Conservation (phyloP, 805 yeast species). For the Kodamaea nitidulidarum region DNA sequence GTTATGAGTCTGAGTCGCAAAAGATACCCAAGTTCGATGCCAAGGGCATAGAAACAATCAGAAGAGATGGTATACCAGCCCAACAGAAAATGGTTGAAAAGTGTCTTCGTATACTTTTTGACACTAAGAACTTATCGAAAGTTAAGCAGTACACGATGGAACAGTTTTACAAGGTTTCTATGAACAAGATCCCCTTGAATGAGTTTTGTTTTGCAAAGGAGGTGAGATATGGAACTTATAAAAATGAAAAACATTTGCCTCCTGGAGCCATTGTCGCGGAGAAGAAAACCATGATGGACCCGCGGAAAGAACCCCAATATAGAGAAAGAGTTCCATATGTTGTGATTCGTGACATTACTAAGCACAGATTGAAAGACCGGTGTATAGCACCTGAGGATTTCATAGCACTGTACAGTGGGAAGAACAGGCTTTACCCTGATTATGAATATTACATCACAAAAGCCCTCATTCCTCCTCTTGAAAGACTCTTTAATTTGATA, state of each 20-base stretch:
- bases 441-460: slow-evolving; percentile 80
- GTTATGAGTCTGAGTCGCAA: slow-evolving; percentile 60
- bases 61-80: slow-evolving; percentile 94
- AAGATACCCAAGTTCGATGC: slow-evolving; percentile 76
- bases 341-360: slow-evolving; percentile 55
- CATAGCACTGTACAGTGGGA: slow-evolving; percentile 33
- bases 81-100: slow-evolving; percentile 79
- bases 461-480: slow-evolving; percentile 85
- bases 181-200: slow-evolving; percentile 61
- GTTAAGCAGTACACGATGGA: slow-evolving; percentile 62
- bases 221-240: slow-evolving; percentile 80
- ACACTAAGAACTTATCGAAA: slow-evolving; percentile 61
- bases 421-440: slow-evolving; percentile 53
- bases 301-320: slow-evolving; percentile 78
- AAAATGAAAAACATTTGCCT: slow-evolving; percentile 67
- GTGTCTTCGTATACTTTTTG: slow-evolving; percentile 64
- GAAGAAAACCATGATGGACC: slow-evolving; percentile 58
- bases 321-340: slow-evolving; percentile 85
- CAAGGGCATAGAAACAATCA: slow-evolving; percentile 90
- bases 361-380: slow-evolving; percentile 66
- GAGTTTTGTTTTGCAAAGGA: slow-evolving; percentile 93
- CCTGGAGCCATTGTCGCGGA: slow-evolving; percentile 88
- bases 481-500: slow-evolving; percentile 71
- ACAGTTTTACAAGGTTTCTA: slow-evolving; percentile 64
- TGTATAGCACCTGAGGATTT: slow-evolving; percentile 76